Base-by-base conservation (phyloP, 345 rosid species). In the Boechera stricta region DNA sequence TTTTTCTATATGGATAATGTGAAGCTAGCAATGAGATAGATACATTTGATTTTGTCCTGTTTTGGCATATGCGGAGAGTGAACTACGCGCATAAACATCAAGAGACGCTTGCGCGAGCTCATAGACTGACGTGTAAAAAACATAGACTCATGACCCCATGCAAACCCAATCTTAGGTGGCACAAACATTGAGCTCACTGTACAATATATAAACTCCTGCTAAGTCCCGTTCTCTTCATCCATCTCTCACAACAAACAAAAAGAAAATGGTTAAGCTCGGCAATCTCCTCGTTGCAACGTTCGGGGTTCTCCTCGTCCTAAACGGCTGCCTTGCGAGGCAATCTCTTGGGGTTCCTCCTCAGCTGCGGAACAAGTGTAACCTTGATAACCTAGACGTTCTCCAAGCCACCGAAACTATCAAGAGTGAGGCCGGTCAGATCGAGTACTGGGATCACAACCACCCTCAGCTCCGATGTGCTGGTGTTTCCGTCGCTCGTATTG, bases 401-500 rank as follows among this genome's bases (percentile, higher is more conserved):
- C 75, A 83, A 32, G 82, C 97, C 29, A 86, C 70, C 8, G 74
- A 79, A 47, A 78, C 72, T 8, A 48, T 86, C 35, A 69, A 79
- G 69, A 57, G 75, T 15, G 92, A 89, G 75, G 94, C 87, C 0
- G 89, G 94, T 44, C 11, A 36, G 28, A 64, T 82, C 0, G 89
- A 91, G 84, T 39, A 79, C 11, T 86, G 87, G 91, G 78, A 89
- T 67, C 80, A 81, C 29, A 84, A 71, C 79, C 69, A 82, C 45
- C 76, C 86, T 42, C 87, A 86, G 72, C 73, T 87, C 77, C 85
- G 70, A 64, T 90, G 97, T 67, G 79, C 82, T 10, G 91, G 90
- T n/a, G 84, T 88, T 15, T 85, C 89, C 9, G 48, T 86, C 0
- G 54, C 70, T 29, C 87, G 86, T 33, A 18, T 56, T 16, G 76